phyloP scores from a whole-genome alignment of 177 flowering plant species.

The Tripterygium wilfordii region DNA sequence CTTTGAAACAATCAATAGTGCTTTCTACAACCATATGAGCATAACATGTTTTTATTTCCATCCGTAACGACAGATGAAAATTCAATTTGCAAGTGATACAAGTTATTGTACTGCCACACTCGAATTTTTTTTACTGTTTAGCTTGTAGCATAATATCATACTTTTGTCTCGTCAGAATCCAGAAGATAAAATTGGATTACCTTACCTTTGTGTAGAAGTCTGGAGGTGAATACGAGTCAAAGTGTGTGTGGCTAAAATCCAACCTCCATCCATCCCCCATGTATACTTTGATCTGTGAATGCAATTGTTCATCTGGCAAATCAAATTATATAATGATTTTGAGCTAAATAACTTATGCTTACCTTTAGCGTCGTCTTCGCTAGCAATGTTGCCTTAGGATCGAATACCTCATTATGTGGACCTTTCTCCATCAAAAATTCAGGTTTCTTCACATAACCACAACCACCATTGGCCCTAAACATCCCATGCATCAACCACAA shows the following conservation, averaged over 20 bases:
- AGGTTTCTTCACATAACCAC: slow-evolving; percentile 70
- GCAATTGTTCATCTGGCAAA: neutral
- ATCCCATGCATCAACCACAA: slow-evolving; percentile 79
- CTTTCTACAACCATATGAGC: too few relatives aligned
- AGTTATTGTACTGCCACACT: too few relatives aligned
- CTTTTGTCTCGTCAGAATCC: too few relatives aligned
- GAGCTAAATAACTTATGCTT: slow-evolving; percentile 3
- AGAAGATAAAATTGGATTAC: too few relatives aligned
- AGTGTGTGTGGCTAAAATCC: slow-evolving; percentile 67
- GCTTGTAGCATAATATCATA: too few relatives aligned
- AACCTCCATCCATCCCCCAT: slow-evolving; percentile 74
- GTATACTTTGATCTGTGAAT: slow-evolving; percentile 50
- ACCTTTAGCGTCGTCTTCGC: slow-evolving; percentile 55
- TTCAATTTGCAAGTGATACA: too few relatives aligned
- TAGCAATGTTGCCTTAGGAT: slow-evolving; percentile 32
- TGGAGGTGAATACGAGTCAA: slow-evolving; percentile 74
- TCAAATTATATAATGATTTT: neutral
- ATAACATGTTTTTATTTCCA: too few relatives aligned
- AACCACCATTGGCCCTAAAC: slow-evolving; percentile 76
- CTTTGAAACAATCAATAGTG: too few relatives aligned
- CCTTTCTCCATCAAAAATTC: slow-evolving; percentile 36
- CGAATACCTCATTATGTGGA: slow-evolving; percentile 33
- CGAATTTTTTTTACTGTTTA: too few relatives aligned
- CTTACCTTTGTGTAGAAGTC: slow-evolving; percentile 75
- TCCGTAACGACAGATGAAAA: too few relatives aligned